Base-by-base conservation (phyloP, 208 protist species). In the Trypanosoma grayi region DNA sequence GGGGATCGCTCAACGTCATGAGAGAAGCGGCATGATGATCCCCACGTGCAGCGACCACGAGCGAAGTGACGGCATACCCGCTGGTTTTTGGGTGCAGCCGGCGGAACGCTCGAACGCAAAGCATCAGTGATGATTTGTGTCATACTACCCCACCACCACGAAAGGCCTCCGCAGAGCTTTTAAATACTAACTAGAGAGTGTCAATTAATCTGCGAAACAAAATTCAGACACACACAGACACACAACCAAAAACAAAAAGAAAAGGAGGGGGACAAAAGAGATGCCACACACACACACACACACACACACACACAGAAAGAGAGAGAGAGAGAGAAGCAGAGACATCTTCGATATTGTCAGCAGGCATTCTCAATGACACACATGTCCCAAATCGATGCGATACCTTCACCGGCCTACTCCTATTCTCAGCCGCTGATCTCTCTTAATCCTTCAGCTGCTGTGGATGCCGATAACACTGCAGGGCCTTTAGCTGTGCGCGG, bases 21-120 rank as follows among this genome's bases (percentile, higher is more conserved):
- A 6, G 61, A 80, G 31, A 80, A 80, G 25, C 74, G 59, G 53
- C 74, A 80, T 1, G 65, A 66, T 18, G 58, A 43, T 33, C 74
- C 74, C 74, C 74, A 80, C 13, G 74, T 80, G 46, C 74, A 80
- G 18, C 74, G 74, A 8, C 74, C 74, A 18, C 69, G 48, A 44
- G 73, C 60, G 55, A 80, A 80, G 44, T 80, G 74, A 11, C 74
- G 66, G 41, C 74, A 80, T 27, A 80, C 70, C 9, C 70, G 70
- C 56, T 68, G 61, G 24, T 41, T 69, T 36, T 70, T 75, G 22
- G 56, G 36, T 11, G 55, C 55, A 4, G 68, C 43, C 22, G 66
- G 51, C 10, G 66, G 48, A 30, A 65, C 56, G 48, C 41, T 60
- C 31, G 58, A 40, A 36, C 66, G 66, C 57, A 72, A 46, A 60